Evolutionary conservation across 2,329 filamentous ascomycete species (phyloP).

Genomic region (Fusarium sp.): DNA sequence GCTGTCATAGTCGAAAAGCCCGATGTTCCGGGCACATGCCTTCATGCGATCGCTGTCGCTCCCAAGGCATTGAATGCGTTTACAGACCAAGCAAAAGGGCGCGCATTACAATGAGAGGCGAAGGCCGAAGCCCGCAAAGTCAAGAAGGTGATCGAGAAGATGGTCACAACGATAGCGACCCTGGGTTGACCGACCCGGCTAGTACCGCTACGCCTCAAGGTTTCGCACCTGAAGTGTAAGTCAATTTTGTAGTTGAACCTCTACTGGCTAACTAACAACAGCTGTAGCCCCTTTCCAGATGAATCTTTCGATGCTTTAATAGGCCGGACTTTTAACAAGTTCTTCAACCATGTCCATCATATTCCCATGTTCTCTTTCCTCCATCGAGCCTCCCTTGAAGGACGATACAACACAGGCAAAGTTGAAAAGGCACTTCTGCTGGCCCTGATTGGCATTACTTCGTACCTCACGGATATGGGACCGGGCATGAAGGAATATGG

Average conservation of each 20-base stretch:
- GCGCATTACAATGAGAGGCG: constrained; percentile 39
- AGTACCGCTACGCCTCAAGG: constrained; percentile 48
- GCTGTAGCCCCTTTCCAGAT: constrained; percentile 48
- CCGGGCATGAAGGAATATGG: constrained; percentile 62
- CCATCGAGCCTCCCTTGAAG: constrained; percentile 68
- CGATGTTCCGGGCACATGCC: constrained; percentile 67
- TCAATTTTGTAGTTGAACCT: not conserved
- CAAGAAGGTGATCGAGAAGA: constrained; percentile 49
- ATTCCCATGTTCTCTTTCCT: constrained; percentile 68
- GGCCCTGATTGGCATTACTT: constrained; percentile 65
- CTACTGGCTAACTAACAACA: constrained; percentile 39
- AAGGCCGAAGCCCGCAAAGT: constrained; percentile 46
- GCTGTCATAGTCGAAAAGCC: constrained; percentile 67
- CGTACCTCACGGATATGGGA: constrained; percentile 64
- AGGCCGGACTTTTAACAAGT: constrained; percentile 63
- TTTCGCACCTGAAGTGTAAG: constrained; percentile 49
- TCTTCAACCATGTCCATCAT: constrained; percentile 68
- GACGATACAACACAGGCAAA: constrained; percentile 65
- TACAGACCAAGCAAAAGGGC: constrained; percentile 61
- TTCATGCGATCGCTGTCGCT: constrained; percentile 60
- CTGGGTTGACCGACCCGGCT: constrained; percentile 46
- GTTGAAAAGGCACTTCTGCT: constrained; percentile 64
- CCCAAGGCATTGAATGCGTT: constrained; percentile 64
- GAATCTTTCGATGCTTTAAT: constrained; percentile 60
- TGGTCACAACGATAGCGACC: constrained; percentile 48